Conservation (phyloP, 2,329 filamentous ascomycete species). For the Seiridium cupressi region DNA sequence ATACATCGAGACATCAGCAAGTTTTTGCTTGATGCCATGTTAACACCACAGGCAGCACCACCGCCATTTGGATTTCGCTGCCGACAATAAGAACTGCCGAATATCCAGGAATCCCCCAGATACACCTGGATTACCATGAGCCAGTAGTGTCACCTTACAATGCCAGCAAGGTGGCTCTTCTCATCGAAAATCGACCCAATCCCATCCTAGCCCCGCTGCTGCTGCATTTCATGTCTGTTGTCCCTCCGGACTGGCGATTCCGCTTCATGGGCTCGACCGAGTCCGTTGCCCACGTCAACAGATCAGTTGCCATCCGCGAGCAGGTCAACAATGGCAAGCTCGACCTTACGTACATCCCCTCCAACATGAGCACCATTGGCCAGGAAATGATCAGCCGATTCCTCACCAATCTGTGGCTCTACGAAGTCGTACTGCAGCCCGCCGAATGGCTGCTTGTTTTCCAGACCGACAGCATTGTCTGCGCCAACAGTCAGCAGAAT, state of each 20-base stretch:
- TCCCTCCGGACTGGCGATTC: conserved; percentile 57
- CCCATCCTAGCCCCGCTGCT: conserved; percentile 51
- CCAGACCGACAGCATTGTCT: conserved; percentile 54
- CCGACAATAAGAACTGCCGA: conserved; percentile 7
- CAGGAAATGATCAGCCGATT: conserved; percentile 53
- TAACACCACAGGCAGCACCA: not conserved
- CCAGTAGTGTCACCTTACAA: conserved; percentile 37
- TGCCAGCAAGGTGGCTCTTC: conserved; percentile 50
- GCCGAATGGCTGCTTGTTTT: conserved; percentile 56
- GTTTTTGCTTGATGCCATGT: not conserved
- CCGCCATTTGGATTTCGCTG: conserved; percentile 10
- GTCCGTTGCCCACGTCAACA: conserved; percentile 43
- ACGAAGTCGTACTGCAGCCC: conserved; percentile 44
- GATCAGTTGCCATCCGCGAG: conserved; percentile 42
- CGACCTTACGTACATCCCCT: conserved; percentile 49
- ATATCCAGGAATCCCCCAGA: conserved; percentile 11
- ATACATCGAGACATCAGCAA: not conserved
- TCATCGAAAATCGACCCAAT: conserved; percentile 51
- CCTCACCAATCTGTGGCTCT: conserved; percentile 51
- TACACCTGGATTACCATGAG: conserved; percentile 30
- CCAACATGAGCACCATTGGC: conserved; percentile 47
- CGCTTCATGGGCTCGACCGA: conserved; percentile 51
- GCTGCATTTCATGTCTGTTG: conserved; percentile 55
- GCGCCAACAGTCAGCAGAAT: conserved; percentile 46
- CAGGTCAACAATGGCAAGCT: conserved; percentile 44